Evolutionary conservation across 2,329 filamentous ascomycete genomes (phyloP).

Genomic region (Trichoderma sp.): DNA sequence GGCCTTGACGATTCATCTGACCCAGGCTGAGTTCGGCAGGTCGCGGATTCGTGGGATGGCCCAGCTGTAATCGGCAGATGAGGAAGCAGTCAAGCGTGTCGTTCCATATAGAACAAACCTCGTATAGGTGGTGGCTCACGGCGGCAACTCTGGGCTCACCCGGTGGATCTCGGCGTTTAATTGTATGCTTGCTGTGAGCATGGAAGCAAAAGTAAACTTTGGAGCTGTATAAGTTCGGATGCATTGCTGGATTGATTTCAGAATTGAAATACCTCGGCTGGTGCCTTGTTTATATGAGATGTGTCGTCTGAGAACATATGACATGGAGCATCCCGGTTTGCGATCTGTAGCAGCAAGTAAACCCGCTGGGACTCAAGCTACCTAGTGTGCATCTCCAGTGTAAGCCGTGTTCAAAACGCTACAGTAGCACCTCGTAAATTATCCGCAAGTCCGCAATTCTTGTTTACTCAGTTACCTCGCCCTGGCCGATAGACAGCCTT

Average conservation of each 20-base stretch:
- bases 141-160: not conserved
- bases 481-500: conserved; percentile 10
- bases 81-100: not conserved
- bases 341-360: no score
- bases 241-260: no score
- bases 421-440: not conserved
- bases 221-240: no score
- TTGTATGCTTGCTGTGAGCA: no score
- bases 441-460: not conserved
- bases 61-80: not conserved
- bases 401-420: not conserved
- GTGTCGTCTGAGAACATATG: no score
- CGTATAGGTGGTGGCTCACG: not conserved
- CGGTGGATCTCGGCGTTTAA: not conserved
- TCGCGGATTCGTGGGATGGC: not conserved
- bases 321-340: not conserved
- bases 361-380: no score
- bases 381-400: not conserved
- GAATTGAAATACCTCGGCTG: no score
- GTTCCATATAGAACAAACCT: not conserved
- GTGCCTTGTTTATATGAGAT: no score
- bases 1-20: not conserved
- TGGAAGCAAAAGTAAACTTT: no score
- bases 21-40: not conserved
- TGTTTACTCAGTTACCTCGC: not conserved